Base-by-base conservation (phyloP, 208 protist species). In the Acanthamoeba sp. region DNA sequence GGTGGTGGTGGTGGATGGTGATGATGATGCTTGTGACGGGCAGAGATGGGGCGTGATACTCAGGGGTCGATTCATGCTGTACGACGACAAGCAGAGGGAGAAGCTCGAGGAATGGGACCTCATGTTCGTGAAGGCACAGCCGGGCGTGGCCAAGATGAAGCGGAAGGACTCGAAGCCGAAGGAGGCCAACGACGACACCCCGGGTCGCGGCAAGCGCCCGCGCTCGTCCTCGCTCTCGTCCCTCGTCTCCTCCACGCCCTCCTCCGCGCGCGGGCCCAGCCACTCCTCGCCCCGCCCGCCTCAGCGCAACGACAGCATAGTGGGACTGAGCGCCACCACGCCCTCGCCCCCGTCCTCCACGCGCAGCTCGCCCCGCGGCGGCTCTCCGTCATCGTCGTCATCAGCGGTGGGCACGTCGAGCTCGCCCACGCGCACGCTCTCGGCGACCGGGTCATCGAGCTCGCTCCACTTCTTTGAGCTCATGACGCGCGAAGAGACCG, bases 81-180 rank as follows among this genome's bases (percentile, higher is more conserved):
- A 38, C 29, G 76, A 85, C 29, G 76, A 85, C 32, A 52, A 85
- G n/a, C 76, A 57, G 76, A 52, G 20, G 45, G 76, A 85, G 76
- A 85, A 85, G 76, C 45, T 85, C 9, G 76, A 85, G 45, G 76
- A 85, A 42, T 85, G 76, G 76, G 76, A 85, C 45, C 76, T 85
- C 45, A 85, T 85, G 76, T 85, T 85, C 29, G 76, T 85, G 27
- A 85, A 85, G 76, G 76, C 76, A 4, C 76, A 85, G 76, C 76
- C 76, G 12, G 45, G 76, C 45, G 76, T 85, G 76, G 76, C 76
- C 38, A 85, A 85, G 45, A 38, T 85, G n/a, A 85, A 85, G 76
- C 76, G 76, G 7, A 85, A 85, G 29, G 76, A 85, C 14, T 85
- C 76, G 10, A 14, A 32, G 45, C 42, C 20, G 7, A 29, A 52